phyloP scores from a whole-genome alignment of 352 stramenopile genomes.

The Phytophthora brassicae region DNA sequence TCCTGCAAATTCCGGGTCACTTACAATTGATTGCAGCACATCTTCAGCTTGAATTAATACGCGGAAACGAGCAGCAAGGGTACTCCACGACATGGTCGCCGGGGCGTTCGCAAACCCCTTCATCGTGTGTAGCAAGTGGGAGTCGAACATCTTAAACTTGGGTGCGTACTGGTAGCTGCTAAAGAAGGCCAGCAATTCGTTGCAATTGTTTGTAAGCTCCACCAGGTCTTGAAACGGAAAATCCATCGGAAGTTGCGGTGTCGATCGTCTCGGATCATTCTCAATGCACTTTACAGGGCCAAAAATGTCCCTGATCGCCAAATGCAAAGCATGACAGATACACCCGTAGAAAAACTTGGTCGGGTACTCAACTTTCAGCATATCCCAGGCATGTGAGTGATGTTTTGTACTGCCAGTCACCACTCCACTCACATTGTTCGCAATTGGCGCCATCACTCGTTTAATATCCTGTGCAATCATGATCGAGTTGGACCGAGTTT shows the following conservation, averaged over 20 bases:
- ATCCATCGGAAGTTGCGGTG: slow-evolving; percentile 66
- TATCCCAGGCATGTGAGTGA: slow-evolving; percentile 76
- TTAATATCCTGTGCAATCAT: slow-evolving; percentile 85
- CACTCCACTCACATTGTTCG: slow-evolving; percentile 66
- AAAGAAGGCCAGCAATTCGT: slow-evolving; percentile 78
- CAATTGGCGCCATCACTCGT: slow-evolving; percentile 75
- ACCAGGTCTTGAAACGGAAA: slow-evolving; percentile 83
- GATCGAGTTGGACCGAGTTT: slow-evolving; percentile 75
- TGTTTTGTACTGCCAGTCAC: slow-evolving; percentile 78
- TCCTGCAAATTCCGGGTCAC: slow-evolving; percentile 59
- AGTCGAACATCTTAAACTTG: slow-evolving; percentile 79
- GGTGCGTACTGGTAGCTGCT: slow-evolving; percentile 76
- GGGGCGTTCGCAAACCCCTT: slow-evolving; percentile 71
- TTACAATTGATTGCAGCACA: slow-evolving; percentile 74
- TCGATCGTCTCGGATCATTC: slow-evolving; percentile 66
- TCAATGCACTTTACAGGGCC: slow-evolving; percentile 67
- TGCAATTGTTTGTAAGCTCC: slow-evolving; percentile 73
- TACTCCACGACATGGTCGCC: slow-evolving; percentile 66
- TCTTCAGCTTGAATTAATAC: slow-evolving; percentile 70
- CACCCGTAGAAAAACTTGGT: slow-evolving; percentile 89
- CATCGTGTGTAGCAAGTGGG: slow-evolving; percentile 73
- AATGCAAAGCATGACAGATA: slow-evolving; percentile 76
- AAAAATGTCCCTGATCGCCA: slow-evolving; percentile 86
- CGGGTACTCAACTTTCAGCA: slow-evolving; percentile 82
- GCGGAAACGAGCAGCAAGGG: slow-evolving; percentile 66